Base-by-base conservation (phyloP, 805 yeast species). In the Candida sanyiensis region DNA sequence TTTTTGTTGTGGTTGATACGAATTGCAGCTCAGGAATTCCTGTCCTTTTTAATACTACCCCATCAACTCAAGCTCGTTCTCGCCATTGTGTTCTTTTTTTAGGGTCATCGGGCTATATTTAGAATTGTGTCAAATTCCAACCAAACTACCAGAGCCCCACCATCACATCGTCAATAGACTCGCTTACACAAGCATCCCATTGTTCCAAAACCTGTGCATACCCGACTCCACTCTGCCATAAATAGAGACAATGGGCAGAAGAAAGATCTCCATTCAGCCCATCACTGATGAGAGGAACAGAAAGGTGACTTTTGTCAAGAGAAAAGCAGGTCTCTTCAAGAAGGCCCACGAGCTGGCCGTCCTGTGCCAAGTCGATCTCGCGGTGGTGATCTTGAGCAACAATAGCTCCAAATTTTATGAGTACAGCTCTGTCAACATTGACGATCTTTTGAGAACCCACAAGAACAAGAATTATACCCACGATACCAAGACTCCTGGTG, bases 211-310 rank as follows among this genome's bases (percentile, higher is more conserved):
- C n/a, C n/a, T n/a, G n/a, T n/a, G n/a, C n/a, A n/a, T n/a, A n/a
- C n/a, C n/a, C n/a, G n/a, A n/a, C n/a, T n/a, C n/a, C n/a, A n/a
- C n/a, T n/a, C n/a, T n/a, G n/a, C n/a, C n/a, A n/a, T n/a, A n/a
- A n/a, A n/a, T n/a, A n/a, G n/a, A n/a, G n/a, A n/a, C n/a, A n/a
- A 93, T 90, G 98, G 98, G 98, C 38, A 82, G 98, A 70, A 83
- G 97, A 66, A 93, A 90, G 62, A 90, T 90, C 48, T 93, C 84
- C 46, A 90, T 90, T 52, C 79, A 85, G 62, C 97, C 97, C 26
- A 79, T 90, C 43, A 67, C 78, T 10, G 96, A 90, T 51, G 97
- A 90, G 59, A 70, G 97, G 40, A 90, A 88, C 62, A 62, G 85
- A 41, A 77, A 83, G 5, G 85, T 80, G 37, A 90, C 98, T 0